phyloP scores from a whole-genome alignment of 768 basidiomycete genomes.

The Pluteus cervinus region DNA sequence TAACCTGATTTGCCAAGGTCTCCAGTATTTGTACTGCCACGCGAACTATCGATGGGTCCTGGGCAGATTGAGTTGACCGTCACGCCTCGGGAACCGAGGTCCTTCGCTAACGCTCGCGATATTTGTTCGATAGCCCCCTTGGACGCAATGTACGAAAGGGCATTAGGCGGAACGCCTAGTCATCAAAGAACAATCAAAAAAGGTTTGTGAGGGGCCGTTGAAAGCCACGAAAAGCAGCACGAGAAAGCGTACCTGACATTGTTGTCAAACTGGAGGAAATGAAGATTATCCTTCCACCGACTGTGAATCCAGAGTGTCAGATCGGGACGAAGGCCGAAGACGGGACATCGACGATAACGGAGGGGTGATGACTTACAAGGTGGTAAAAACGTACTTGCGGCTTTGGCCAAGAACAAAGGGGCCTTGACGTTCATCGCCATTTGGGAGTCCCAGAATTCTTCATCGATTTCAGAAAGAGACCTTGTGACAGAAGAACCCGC shows the following conservation, averaged over 20 bases:
- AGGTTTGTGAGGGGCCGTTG: neutral
- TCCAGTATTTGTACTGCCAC: conserved; percentile 52
- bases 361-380: conserved; percentile 26
- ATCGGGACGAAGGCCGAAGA: neutral
- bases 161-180: conserved; percentile 37
- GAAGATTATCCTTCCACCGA: conserved; percentile 52
- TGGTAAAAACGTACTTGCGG: conserved; percentile 35
- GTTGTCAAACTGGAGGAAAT: conserved; percentile 46
- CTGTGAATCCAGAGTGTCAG: conserved; percentile 15
- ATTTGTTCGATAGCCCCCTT: conserved; percentile 60
- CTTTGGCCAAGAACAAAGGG: conserved; percentile 48
- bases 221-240: conserved; percentile 2
- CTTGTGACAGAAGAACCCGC: conserved; percentile 52
- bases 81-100: conserved; percentile 45
- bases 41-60: conserved; percentile 49
- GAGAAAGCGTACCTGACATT: conserved; percentile 25
- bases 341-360: neutral
- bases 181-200: neutral
- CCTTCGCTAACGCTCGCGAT: conserved; percentile 50
- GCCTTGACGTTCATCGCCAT: conserved; percentile 54
- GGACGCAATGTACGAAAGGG: conserved; percentile 45
- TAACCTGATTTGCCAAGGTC: conserved; percentile 46
- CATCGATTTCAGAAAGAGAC: conserved; percentile 42
- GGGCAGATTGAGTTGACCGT: conserved; percentile 55
- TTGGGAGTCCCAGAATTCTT: conserved; percentile 45